phyloP scores from a whole-genome alignment of 2,329 filamentous ascomycete genomes.

The Ambrosiella cleistominuta region DNA sequence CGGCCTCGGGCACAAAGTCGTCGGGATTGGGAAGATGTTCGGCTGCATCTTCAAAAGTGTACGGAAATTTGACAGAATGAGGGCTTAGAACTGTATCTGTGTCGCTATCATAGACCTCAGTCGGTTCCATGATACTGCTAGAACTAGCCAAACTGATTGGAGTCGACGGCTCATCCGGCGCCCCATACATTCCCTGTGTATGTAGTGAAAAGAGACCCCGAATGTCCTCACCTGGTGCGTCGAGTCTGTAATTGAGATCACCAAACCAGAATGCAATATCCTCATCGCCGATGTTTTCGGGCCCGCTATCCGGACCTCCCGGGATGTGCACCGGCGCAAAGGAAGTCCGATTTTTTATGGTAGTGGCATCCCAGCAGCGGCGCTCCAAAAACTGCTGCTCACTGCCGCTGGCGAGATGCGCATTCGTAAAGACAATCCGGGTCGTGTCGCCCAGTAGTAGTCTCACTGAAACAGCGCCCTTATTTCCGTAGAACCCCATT shows the following conservation, averaged over 20 bases:
- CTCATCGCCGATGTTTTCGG: slow-evolving; percentile 63
- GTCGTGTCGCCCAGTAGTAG: slow-evolving; percentile 82
- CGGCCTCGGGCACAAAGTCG: slow-evolving; percentile 48
- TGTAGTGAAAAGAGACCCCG: slow-evolving; percentile 69
- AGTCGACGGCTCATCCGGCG: slow-evolving; percentile 17
- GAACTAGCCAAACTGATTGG: slow-evolving; percentile 20
- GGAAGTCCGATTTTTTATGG: slow-evolving; percentile 57
- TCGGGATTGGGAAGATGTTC: slow-evolving; percentile 39
- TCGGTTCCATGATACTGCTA: slow-evolving; percentile 13
- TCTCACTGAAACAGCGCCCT: slow-evolving; percentile 69
- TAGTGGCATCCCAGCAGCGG: slow-evolving; percentile 74
- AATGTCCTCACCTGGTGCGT: slow-evolving; percentile 80
- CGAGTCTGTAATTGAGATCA: slow-evolving; percentile 85
- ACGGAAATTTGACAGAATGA: slow-evolving; percentile 7
- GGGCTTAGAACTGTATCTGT: slow-evolving; percentile 11
- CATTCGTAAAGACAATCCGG: slow-evolving; percentile 75
- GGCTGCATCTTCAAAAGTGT: slow-evolving; percentile 3
- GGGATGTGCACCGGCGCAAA: slow-evolving; percentile 57
- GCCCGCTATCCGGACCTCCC: slow-evolving; percentile 47
- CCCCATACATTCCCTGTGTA: slow-evolving; percentile 57
- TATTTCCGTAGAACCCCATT: slow-evolving; percentile 89
- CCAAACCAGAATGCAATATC: slow-evolving; percentile 95
- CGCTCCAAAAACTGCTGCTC: slow-evolving; percentile 63
- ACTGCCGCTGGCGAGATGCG: slow-evolving; percentile 73
- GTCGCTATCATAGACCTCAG: slow-evolving; percentile 14